A percentile compares a stretch with the other conserved stretches of the same genome.
These are phyloP conservation scores for Epichloe gansuensis DNA, from an alignment of 2,329 filamentous ascomycete genomes.

Conservation along the genomic window DNA sequence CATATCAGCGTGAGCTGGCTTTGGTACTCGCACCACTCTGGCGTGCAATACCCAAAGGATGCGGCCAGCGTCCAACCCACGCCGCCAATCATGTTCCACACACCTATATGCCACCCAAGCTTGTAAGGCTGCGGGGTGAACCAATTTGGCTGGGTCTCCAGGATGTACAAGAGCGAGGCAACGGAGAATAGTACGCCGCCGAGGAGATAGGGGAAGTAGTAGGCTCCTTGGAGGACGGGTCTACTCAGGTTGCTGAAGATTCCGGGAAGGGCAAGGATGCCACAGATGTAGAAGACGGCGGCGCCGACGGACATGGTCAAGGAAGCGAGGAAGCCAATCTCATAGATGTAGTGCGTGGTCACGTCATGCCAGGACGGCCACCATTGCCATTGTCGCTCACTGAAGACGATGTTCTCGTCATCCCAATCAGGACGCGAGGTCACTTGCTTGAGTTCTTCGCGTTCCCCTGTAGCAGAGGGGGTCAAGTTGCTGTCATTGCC, in stretches of 20 bases:
- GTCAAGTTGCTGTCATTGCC: background rate
- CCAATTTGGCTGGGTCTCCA: constrained; percentile 52
- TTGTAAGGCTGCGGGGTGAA: constrained; percentile 39
- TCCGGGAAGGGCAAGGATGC: constrained; percentile 45
- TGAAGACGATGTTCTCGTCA: background rate
- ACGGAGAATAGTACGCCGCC: constrained; percentile 50
- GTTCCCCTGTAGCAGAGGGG: background rate
- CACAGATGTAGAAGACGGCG: constrained; percentile 51
- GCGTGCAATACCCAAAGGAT: constrained; percentile 35
- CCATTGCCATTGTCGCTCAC: constrained; percentile 38
- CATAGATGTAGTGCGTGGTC: constrained; percentile 44
- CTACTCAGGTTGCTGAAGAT: constrained; percentile 37
- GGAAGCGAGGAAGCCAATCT: constrained; percentile 51
- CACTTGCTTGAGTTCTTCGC: background rate
- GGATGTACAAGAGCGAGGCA: constrained; percentile 43
- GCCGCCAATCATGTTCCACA: constrained; percentile 49
- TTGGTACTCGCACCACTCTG: constrained; percentile 21
- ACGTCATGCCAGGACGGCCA: constrained; percentile 42
- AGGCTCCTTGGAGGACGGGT: constrained; percentile 37
- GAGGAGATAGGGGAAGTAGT: constrained; percentile 44
- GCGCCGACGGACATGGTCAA: constrained; percentile 42
- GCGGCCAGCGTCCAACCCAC: constrained; percentile 48
- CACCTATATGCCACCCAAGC: constrained; percentile 52
- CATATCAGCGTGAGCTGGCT: constrained; percentile 26
- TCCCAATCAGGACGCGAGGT: background rate